Evolutionary conservation across 2,329 filamentous ascomycete species (phyloP), one percentile per base, ranked within the genome.

Genomic region (Cladophialophora carrionii): DNA sequence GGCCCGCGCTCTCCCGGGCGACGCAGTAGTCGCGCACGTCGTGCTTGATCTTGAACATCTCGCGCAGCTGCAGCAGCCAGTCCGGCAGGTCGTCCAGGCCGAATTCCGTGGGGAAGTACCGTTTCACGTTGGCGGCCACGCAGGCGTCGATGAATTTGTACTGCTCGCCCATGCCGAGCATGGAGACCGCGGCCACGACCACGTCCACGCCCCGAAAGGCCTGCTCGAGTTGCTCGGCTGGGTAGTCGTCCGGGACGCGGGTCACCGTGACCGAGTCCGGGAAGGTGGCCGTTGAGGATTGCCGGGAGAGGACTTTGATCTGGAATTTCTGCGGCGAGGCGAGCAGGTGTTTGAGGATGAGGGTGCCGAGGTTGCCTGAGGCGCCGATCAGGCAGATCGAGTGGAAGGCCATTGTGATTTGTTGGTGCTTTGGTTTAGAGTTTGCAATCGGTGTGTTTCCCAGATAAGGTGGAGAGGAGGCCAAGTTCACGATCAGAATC

Each of bases 71-170:
- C n/a, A 64, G 43, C 43, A 67, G 55, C 65, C 65, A 68, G 55
- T 65, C 61, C 12, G 68, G 66, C 6, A 71, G 54, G 22, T 70
- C 66, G 46, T 75, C 71, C 52, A 68, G 59, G 9, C 68, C 69
- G 37, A 67, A 71, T 12, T 80, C 77, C 41, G 76, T 79, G 14
- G 78, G 78, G 53, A 78, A 76, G 71, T 78, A 80, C 17, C 77
- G 76, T 65, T 77, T 78, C 43, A 80, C 78, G 1, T 76, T 74
- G 10, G 78, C 78, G 24, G 67, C 66, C 49, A 80, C 70, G 10
- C 74, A 70, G 49, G 78, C 77, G 70, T 80, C 76, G 52, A 80
- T 79, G 54, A 80, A 71, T n/a, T 73, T 72, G 34, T 78, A 75
- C 61, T 76, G 74, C 1, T 67, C 48, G 57, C 64, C 61, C 62